Conservation (phyloP, 2,329 filamentous ascomycete genomes). For the Colletotrichum phormii region DNA sequence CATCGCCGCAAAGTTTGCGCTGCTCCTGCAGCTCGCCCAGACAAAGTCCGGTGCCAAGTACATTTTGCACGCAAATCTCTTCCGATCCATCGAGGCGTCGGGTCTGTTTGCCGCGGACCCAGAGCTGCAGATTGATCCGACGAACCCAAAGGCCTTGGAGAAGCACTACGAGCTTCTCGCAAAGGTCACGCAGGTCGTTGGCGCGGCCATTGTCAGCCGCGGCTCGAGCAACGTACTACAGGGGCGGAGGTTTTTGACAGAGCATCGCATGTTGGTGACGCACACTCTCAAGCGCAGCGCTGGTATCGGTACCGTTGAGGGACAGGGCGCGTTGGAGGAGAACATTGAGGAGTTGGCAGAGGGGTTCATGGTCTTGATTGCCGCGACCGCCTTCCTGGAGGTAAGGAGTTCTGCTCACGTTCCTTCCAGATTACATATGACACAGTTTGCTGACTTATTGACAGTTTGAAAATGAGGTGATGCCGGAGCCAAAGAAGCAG, state of each 20-base stretch:
- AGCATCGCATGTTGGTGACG: conserved; percentile 86
- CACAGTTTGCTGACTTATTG: conserved; percentile 10
- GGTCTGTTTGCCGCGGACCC: conserved; percentile 91
- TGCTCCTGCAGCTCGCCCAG: conserved; percentile 87
- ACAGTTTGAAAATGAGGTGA: conserved; percentile 56
- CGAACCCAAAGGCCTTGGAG: conserved; percentile 76
- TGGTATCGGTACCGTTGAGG: conserved; percentile 71
- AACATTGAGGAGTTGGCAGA: conserved; percentile 83
- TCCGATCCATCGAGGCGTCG: conserved; percentile 83
- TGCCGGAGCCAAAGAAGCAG: conserved; percentile 47
- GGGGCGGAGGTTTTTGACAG: conserved; percentile 81
- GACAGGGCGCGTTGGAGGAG: conserved; percentile 62
- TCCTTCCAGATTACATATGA: not conserved
- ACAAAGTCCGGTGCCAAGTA: conserved; percentile 86
- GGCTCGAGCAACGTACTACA: conserved; percentile 86
- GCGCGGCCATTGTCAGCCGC: conserved; percentile 82
- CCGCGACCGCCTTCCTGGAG: conserved; percentile 86
- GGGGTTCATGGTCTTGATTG: conserved; percentile 84
- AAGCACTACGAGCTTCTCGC: conserved; percentile 88
- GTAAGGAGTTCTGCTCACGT: conserved; percentile 60
- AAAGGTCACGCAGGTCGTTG: conserved; percentile 83
- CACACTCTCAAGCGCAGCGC: conserved; percentile 91
- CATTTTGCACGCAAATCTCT: conserved; percentile 89
- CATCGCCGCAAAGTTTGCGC: conserved; percentile 78
- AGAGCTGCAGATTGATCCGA: conserved; percentile 85